Evolutionary conservation across 441 rosid species (phyloP).

Genomic region (Viola pubescens): DNA sequence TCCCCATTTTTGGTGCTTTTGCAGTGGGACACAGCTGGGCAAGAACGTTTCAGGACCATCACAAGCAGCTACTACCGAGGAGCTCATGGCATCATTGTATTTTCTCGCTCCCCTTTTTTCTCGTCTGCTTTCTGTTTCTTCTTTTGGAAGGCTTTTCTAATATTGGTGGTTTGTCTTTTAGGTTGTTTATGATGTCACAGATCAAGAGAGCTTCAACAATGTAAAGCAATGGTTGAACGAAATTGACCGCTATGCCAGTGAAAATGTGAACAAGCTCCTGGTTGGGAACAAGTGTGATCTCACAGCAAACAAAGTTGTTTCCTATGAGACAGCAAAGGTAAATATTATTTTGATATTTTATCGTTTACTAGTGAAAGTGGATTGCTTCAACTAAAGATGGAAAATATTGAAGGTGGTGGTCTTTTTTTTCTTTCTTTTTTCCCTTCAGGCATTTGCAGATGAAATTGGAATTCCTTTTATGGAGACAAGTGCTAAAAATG

Average conservation of each 20-base stretch:
- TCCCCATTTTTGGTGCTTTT: not conserved
- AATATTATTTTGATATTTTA: not conserved
- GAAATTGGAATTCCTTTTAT: constrained; percentile 75
- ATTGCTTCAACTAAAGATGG: not conserved
- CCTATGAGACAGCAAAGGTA: constrained; percentile 72
- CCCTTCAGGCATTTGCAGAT: constrained; percentile 66
- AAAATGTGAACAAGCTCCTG: constrained; percentile 74
- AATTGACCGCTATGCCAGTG: constrained; percentile 80
- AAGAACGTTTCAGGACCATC: constrained; percentile 66
- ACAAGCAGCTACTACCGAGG: constrained; percentile 77
- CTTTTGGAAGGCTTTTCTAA: constrained; percentile 8
- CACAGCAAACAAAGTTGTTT: constrained; percentile 61
- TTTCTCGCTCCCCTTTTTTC: not conserved
- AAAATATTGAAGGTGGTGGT: not conserved
- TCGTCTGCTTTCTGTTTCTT: not conserved
- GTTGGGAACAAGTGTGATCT: constrained; percentile 81
- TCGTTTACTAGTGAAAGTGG: not conserved
- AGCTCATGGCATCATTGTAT: constrained; percentile 61
- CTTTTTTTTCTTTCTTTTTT: not conserved
- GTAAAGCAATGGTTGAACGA: constrained; percentile 83
- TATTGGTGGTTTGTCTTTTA: constrained; percentile 18
- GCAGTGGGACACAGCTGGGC: constrained; percentile 79
- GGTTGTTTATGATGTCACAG: constrained; percentile 82
- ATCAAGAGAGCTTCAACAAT: constrained; percentile 78
- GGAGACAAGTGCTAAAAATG: constrained; percentile 70